Conservation (phyloP, 106 monocot species). For the Iris macrosiphon region DNA sequence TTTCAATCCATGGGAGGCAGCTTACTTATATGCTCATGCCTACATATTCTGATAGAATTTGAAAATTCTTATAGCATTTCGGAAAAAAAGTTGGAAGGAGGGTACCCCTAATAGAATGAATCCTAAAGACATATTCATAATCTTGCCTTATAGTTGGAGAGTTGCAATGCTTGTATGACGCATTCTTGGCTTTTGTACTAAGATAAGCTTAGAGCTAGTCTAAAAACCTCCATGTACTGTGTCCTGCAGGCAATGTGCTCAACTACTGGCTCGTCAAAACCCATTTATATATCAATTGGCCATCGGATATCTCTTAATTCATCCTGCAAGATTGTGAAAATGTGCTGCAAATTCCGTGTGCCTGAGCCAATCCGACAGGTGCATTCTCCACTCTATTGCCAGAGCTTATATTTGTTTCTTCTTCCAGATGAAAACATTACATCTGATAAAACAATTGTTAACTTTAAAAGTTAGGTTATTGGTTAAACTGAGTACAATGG, state of each 20-base stretch:
- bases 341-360: slow-evolving; percentile 70
- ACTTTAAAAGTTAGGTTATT: background rate
- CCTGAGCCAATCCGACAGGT: slow-evolving; percentile 93
- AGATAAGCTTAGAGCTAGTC: background rate
- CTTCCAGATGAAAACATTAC: background rate
- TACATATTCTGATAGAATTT: too few relatives aligned
- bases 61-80: too few relatives aligned
- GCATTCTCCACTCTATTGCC: background rate
- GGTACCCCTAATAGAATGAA: too few relatives aligned
- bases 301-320: slow-evolving; percentile 87
- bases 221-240: background rate
- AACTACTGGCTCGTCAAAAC: slow-evolving; percentile 58
- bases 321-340: slow-evolving; percentile 46
- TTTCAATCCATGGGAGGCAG: background rate
- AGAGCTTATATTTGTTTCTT: background rate
- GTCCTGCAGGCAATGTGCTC: slow-evolving; percentile 63
- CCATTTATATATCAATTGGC: slow-evolving; percentile 78
- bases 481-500: too few relatives aligned
- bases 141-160: too few relatives aligned
- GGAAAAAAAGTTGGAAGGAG: too few relatives aligned
- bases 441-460: background rate
- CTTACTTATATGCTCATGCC: background rate
- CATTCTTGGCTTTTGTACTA: background rate
- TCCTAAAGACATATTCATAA: too few relatives aligned
- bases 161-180: background rate